Evolutionary conservation across 1,284 basidiomycete species (phyloP).

Genomic region (Naganishia sp.): DNA sequence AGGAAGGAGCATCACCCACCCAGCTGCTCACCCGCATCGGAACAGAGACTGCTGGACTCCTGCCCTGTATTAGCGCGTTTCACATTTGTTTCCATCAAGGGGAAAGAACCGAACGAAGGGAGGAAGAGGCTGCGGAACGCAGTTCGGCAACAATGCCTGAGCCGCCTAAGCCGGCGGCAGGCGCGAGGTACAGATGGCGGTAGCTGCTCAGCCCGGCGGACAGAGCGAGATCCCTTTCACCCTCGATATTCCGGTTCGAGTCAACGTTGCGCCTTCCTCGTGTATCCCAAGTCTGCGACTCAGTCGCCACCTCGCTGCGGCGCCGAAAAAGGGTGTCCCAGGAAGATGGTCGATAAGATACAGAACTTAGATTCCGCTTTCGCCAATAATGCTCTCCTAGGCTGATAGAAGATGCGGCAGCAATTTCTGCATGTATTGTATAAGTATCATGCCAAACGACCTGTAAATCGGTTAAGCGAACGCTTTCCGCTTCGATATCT

Average conservation of each 20-base stretch:
- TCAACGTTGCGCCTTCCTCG: no score
- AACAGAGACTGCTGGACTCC: background rate
- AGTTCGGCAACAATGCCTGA: background rate
- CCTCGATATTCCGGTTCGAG: background rate
- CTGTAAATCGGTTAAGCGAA: background rate
- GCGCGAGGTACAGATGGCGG: background rate
- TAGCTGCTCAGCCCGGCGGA: no score
- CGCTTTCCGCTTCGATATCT: slow-evolving; percentile 35
- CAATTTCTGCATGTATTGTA: no score
- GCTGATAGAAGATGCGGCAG: no score
- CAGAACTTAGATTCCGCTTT: no score
- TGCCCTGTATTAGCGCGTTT: background rate
- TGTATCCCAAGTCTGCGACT: no score
- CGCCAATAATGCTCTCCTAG: no score
- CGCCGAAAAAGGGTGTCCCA: no score
- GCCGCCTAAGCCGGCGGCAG: background rate
- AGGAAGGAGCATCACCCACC: background rate
- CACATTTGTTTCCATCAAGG: slow-evolving; percentile 1
- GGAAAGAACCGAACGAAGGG: background rate
- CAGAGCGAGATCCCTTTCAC: background rate
- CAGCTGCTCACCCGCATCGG: background rate
- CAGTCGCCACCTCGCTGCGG: no score
- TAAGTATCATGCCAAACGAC: no score
- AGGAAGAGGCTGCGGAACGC: background rate
- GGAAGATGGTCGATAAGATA: background rate